These are phyloP conservation scores for Sporopachydermia cereana DNA, from an alignment of 1,139 yeast species.

Conservation along the genomic window DNA sequence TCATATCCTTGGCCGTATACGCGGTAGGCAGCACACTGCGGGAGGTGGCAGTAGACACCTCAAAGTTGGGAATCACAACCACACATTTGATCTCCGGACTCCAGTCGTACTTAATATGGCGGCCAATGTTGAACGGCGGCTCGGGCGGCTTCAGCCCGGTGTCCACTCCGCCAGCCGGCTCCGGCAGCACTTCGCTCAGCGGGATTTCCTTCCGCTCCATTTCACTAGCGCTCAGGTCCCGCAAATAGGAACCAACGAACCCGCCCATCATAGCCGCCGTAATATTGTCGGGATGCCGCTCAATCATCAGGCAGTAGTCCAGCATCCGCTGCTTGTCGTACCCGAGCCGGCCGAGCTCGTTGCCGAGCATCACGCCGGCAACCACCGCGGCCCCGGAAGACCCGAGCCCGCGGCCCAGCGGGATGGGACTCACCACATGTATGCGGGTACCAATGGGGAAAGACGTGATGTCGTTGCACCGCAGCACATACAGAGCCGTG, in stretches of 20 bases:
- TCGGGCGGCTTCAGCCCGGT: slow-evolving; percentile 59
- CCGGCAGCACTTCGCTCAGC: slow-evolving; percentile 71
- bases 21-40: slow-evolving; percentile 78
- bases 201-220: slow-evolving; percentile 70
- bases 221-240: slow-evolving; percentile 66
- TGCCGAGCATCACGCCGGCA: slow-evolving; percentile 90
- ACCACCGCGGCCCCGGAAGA: slow-evolving; percentile 99
- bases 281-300: slow-evolving; percentile 95
- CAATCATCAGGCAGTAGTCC: slow-evolving; percentile 93
- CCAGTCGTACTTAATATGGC: slow-evolving; percentile 81
- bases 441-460: slow-evolving; percentile 83
- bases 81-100: slow-evolving; percentile 71
- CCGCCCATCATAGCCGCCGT: slow-evolving; percentile 99
- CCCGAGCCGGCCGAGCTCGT: slow-evolving; percentile 64
- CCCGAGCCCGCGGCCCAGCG: slow-evolving; percentile 92
- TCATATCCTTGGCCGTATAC: slow-evolving; percentile 72
- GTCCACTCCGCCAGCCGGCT: slow-evolving; percentile 54
- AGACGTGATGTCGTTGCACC: slow-evolving; percentile 60
- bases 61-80: slow-evolving; percentile 87
- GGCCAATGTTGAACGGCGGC: slow-evolving; percentile 86
- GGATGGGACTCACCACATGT: slow-evolving; percentile 80
- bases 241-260: slow-evolving; percentile 86
- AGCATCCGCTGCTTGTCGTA: slow-evolving; percentile 72
- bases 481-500: slow-evolving; percentile 80
- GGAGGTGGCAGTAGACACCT: slow-evolving; percentile 84